Percentiles rank a stretch among this genome's conserved stretches.
Conservation (phyloP, 257 asterid species). For the Solanum ahanhuiri region DNA sequence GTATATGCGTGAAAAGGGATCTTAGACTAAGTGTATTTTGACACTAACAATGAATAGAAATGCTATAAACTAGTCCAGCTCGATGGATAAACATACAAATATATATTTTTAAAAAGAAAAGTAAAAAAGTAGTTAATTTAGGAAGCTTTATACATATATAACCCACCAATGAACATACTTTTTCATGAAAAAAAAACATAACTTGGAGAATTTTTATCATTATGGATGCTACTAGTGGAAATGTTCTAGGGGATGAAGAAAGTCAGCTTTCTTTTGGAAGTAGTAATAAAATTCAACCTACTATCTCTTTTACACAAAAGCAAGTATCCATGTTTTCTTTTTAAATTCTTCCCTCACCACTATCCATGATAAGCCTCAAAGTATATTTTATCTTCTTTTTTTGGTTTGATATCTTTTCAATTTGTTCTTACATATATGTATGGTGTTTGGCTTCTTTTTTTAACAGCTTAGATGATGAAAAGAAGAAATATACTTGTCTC, state of each 20-base stretch:
- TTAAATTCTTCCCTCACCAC: background rate
- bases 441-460: background rate
- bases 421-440: background rate
- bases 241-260: slow-evolving; percentile 26
- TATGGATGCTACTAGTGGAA: slow-evolving; percentile 29
- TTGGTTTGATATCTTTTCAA: background rate
- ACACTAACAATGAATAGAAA: background rate
- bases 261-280: slow-evolving; percentile 8
- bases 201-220: background rate
- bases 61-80: background rate
- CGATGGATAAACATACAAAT: background rate
- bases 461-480: slow-evolving; percentile 1
- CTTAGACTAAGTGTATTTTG: background rate
- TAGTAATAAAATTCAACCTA: slow-evolving; percentile 18
- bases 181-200: background rate
- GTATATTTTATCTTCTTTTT: background rate
- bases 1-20: background rate
- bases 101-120: background rate
- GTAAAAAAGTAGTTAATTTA: background rate
- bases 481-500: slow-evolving; percentile 8
- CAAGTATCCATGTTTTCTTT: background rate
- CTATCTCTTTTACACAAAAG: slow-evolving; percentile 26
- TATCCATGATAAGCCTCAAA: background rate
- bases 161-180: background rate
- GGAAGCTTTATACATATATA: background rate